These are phyloP conservation scores for Scutellaria minor DNA, from an alignment of 257 asterid genomes.

Conservation along the genomic window DNA sequence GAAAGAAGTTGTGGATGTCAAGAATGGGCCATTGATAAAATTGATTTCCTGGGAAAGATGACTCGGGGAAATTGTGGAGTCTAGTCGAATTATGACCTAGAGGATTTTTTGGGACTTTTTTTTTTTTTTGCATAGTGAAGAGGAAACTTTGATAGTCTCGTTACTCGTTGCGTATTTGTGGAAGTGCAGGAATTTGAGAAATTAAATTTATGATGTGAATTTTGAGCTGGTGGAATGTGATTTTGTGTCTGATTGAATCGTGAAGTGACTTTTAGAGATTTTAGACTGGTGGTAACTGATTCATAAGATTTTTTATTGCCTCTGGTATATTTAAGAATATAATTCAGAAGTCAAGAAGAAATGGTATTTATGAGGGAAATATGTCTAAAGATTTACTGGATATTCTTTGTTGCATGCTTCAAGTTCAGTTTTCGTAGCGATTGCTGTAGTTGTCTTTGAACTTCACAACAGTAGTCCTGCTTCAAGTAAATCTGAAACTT, in stretches of 20 bases:
- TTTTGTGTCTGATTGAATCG: background rate
- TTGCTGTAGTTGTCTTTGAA: background rate
- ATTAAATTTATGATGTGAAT: background rate
- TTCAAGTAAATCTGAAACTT: background rate
- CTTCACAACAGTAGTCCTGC: background rate
- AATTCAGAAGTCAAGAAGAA: conserved; percentile 8
- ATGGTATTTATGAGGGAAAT: conserved; percentile 15
- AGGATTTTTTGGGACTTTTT: conserved; percentile 1
- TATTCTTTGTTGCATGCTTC: conserved; percentile 1
- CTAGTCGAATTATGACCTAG: conserved; percentile 3
- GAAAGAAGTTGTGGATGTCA: conserved; percentile 15
- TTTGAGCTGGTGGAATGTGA: background rate
- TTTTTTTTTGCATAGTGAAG: background rate
- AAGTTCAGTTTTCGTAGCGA: conserved; percentile 15
- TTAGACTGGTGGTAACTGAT: conserved; percentile 15
- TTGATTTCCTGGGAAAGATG: background rate
- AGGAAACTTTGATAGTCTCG: no score
- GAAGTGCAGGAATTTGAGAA: conserved; percentile 3
- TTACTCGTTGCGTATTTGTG: background rate
- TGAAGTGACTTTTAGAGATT: conserved; percentile 23
- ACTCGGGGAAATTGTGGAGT: background rate
- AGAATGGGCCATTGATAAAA: background rate
- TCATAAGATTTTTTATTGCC: conserved; percentile 1
- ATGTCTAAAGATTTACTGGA: background rate
- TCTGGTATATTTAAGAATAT: conserved; percentile 20